Conservation (phyloP, 2,329 filamentous ascomycete species). For the Colletotrichum camelliae region DNA sequence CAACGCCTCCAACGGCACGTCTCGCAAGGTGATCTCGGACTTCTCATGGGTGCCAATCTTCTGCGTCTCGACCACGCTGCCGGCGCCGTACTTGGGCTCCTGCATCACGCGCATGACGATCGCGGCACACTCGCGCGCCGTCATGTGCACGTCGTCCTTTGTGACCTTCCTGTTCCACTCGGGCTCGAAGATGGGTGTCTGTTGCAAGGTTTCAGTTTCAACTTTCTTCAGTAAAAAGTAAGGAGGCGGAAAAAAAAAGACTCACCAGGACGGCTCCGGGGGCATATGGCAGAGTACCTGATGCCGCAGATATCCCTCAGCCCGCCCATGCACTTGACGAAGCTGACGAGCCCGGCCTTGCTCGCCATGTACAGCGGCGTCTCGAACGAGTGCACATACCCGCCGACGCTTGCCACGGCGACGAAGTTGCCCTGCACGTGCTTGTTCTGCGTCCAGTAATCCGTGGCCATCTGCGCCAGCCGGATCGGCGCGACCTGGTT, state of each 20-base stretch:
- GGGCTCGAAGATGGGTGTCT: background rate
- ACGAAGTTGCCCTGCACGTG: slow-evolving; percentile 40
- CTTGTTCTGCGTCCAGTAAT: slow-evolving; percentile 31
- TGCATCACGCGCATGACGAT: slow-evolving; percentile 12
- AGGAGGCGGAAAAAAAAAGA: background rate
- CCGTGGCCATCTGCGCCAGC: slow-evolving; percentile 30
- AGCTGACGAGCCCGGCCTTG: slow-evolving; percentile 27
- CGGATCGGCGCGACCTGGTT: slow-evolving; percentile 31
- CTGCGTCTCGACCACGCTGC: slow-evolving; percentile 24
- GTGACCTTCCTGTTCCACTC: background rate
- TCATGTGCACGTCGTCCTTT: background rate
- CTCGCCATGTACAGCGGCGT: slow-evolving; percentile 34
- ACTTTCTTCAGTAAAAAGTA: background rate
- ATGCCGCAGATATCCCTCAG: background rate
- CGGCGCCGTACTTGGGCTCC: slow-evolving; percentile 23
- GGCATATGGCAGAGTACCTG: background rate
- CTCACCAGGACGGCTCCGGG: background rate
- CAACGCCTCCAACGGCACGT: slow-evolving; percentile 5
- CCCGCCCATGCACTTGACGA: background rate
- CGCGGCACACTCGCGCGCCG: background rate
- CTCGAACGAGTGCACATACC: slow-evolving; percentile 30
- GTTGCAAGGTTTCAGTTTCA: background rate
- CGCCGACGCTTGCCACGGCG: slow-evolving; percentile 30
- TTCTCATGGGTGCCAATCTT: slow-evolving; percentile 9
- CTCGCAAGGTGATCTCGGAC: background rate